A percentile compares a stretch with the other conserved stretches of the same genome.
phyloP scores from a whole-genome alignment of 2,329 filamentous ascomycete genomes.

The Pseudohalonectria lignicola region DNA sequence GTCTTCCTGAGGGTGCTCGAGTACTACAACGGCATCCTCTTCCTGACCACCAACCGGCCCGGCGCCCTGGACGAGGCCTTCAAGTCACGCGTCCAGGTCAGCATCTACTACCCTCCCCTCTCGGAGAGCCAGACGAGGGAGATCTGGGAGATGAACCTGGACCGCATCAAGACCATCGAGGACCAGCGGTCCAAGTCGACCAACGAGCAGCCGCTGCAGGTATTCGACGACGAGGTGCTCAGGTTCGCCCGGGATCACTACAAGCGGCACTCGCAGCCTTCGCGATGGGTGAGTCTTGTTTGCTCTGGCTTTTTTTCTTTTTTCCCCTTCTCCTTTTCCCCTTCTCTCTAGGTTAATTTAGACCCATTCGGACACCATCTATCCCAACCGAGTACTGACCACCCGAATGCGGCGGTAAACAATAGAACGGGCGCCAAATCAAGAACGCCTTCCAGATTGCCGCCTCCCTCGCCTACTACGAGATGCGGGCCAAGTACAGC shows the following conservation, averaged over 20 bases:
- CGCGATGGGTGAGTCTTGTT: neutral
- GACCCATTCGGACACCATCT: no score
- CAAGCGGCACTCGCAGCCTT: neutral
- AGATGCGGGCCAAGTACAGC: neutral
- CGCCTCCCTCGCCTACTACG: constrained; percentile 6
- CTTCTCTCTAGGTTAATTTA: no score
- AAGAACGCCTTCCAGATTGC: constrained; percentile 22
- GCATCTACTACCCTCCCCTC: constrained; percentile 24
- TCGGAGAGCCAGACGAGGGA: constrained; percentile 4
- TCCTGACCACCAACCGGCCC: constrained; percentile 36
- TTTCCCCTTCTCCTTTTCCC: neutral
- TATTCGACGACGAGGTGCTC: constrained; percentile 1
- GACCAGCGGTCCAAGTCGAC: constrained; percentile 1
- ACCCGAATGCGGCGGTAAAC: neutral
- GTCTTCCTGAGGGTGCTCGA: constrained; percentile 35
- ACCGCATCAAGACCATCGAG: constrained; percentile 6
- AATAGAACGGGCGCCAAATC: constrained; percentile 21
- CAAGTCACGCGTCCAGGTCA: constrained; percentile 33
- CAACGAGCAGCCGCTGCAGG: neutral
- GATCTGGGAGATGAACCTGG: constrained; percentile 10
- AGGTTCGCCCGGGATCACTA: neutral
- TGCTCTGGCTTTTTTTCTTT: neutral
- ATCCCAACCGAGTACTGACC: neutral
- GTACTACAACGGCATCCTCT: constrained; percentile 34
- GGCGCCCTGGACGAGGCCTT: constrained; percentile 25